Evolutionary conservation across 208 protist genomes (phyloP).

Genomic region (Acanthamoeba sp.): DNA sequence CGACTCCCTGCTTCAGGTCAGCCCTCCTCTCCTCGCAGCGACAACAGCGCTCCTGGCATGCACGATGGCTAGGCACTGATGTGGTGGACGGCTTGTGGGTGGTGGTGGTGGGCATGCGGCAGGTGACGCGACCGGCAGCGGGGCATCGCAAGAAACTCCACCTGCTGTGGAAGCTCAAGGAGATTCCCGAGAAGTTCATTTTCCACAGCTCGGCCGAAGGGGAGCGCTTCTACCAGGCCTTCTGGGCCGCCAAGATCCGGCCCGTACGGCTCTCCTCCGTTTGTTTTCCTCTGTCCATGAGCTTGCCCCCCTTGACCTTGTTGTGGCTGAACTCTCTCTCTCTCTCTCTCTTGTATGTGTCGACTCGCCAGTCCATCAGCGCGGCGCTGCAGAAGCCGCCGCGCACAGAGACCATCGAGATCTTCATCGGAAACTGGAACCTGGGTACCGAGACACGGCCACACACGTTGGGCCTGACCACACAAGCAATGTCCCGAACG

Average conservation of each 20-base stretch:
- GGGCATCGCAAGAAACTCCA: constrained; percentile 49
- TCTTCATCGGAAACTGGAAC: constrained; percentile 76
- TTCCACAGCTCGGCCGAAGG: constrained; percentile 38
- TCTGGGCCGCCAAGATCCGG: constrained; percentile 64
- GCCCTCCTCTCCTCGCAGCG: not conserved
- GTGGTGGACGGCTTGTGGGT: not conserved
- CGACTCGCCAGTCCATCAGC: not conserved
- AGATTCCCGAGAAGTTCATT: constrained; percentile 58
- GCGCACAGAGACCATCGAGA: constrained; percentile 53
- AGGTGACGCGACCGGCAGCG: not conserved
- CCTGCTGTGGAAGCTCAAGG: constrained; percentile 61
- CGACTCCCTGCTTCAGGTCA: constrained; percentile 22
- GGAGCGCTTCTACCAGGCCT: constrained; percentile 72
- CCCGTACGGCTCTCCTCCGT: not conserved
- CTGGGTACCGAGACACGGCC: not conserved
- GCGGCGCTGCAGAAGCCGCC: not conserved
- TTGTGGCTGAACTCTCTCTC: too few relatives aligned
- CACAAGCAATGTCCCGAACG: not conserved
- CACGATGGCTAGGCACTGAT: not conserved
- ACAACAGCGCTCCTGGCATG: not conserved
- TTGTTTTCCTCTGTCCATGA: too few relatives aligned
- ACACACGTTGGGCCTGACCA: not conserved
- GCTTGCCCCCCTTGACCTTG: not conserved
- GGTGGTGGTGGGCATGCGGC: not conserved
- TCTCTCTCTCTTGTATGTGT: not conserved